Base-by-base conservation (phyloP, 2,329 filamentous ascomycete genomes). In the Meredithiella fracta region DNA sequence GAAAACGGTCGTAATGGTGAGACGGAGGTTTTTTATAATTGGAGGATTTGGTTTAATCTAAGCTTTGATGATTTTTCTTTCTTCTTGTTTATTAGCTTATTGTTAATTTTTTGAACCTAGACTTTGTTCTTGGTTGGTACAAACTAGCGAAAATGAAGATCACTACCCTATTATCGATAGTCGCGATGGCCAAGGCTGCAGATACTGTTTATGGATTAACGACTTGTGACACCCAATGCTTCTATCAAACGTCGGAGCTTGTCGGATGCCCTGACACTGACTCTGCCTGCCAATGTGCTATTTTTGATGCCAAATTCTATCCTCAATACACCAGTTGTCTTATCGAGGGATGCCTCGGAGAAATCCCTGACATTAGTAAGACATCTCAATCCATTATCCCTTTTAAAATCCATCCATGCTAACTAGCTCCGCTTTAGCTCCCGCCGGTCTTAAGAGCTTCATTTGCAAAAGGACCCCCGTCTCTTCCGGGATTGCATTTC, bases 321-420 rank as follows among this genome's bases (percentile, higher is more conserved):
- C 52, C 58, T 2, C 54, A 61, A 34, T 57, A 57, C 31, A 53
- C 49, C n/a, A 57, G 37, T n/a, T 61, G 58, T 42, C 37, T 60
- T 37, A 58, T 60, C 44, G 59, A 61, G 51, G 54, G 56, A 23
- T 61, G 60, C 26, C 44, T 49, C 17, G 22, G 44, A 9, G 44
- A 49, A 20, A 49, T 22, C 3, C n/a, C n/a, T 8, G 44, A 49
- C 44, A 49, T 49, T 22, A 49, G 44, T 49, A 49, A 11, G 44
- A 11, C 49, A 29, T 34, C 25, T 34, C n/a, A 44, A 44, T 11
- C 15, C 37, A 7, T 38, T 9, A 25, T 26, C 37, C 5, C 3
- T 42, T 53, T 23, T 22, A 23, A 23, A 23, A 49, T 11, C n/a
- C 17, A 15, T 11, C 37, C 11, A 2, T 25, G 22, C 7, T 9